Base-by-base conservation (phyloP, 192 early-diverging fungal species). In the Entomortierella beljakovae region DNA sequence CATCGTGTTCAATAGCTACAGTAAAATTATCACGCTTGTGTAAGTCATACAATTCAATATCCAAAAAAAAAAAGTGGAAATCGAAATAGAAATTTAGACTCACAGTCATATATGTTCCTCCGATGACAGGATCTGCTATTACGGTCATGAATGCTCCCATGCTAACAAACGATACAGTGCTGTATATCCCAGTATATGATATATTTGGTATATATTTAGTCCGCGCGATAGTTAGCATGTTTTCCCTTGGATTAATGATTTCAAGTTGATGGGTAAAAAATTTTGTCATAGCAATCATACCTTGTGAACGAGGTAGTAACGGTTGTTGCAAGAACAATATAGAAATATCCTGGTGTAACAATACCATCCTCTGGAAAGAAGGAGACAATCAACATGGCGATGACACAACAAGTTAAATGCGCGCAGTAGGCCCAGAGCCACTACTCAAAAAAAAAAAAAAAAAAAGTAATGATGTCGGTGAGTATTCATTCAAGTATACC, bases 71-170 rank as follows among this genome's bases (percentile, higher is more conserved):
- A 8, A 53, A 50, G 23, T 18, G n/a, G 4, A 10, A 5, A 18
- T 13, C 18, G 9, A 43, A 13, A 13, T 43, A n/a, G n/a, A n/a
- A n/a, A n/a, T n/a, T n/a, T n/a, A 2, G 6, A 68, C 85, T 82
- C 82, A 88, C 87, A 16, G 70, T 72, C 70, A 72, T 72, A 53
- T 94, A 94, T 7, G 93, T 93, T 35, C 93, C 93, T 59, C 96
- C 98, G 64, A 99, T 98, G 32, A 93, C 79, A 5, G 98, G 98
- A 79, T 99, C 98, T 6, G 93, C 94, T 60, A 99, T 97, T 79
- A 91, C 91, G 1, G 98, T 94, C 83, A 97, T 94, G 79, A 97
- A 99, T 6, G 93, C 94, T 0, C 95, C 94, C 69, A 99, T 88
- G 34, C 95, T 92, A 31, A 99, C 98, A 82, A 99, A 59, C 16